Conservation (phyloP, 73 alveolate species). For the Paramecium caudatum region DNA sequence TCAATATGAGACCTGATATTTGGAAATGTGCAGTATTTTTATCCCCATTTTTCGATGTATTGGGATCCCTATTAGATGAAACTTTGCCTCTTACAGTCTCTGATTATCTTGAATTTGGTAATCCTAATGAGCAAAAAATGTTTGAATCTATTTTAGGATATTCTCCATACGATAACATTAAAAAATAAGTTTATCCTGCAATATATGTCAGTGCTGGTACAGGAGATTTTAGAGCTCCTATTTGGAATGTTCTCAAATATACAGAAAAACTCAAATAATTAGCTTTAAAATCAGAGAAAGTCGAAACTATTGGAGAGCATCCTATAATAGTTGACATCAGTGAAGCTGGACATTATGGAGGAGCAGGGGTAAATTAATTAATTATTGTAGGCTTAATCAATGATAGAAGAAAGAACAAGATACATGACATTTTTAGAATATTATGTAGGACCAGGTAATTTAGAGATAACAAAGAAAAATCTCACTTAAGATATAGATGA, state of each 20-base stretch:
- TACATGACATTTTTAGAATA: slow-evolving; percentile 73
- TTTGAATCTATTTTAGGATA: slow-evolving; percentile 78
- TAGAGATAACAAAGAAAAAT: background rate
- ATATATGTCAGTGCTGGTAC: slow-evolving; percentile 82
- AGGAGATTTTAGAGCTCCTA: slow-evolving; percentile 88
- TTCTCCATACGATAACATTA: slow-evolving; percentile 92
- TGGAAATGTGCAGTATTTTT: slow-evolving; percentile 87
- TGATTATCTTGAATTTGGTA: slow-evolving; percentile 92
- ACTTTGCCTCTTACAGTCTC: slow-evolving; percentile 82
- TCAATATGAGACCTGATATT: slow-evolving; percentile 88
- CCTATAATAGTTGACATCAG: slow-evolving; percentile 46
- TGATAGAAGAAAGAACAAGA: slow-evolving; percentile 59
- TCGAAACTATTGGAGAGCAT: slow-evolving; percentile 35
- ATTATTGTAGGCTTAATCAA: background rate
- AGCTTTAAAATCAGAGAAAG: slow-evolving; percentile 60
- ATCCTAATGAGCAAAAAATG: slow-evolving; percentile 80
- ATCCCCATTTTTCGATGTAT: slow-evolving; percentile 91
- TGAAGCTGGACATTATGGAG: slow-evolving; percentile 69
- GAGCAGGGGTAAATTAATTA: slow-evolving; percentile 30
- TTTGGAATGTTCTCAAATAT: slow-evolving; percentile 85
- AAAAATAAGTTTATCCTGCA: slow-evolving; percentile 85
- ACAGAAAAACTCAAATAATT: slow-evolving; percentile 82
- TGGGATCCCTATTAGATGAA: slow-evolving; percentile 83
- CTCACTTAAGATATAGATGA: slow-evolving; percentile 38
- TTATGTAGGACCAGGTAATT: slow-evolving; percentile 63